Base-by-base conservation (phyloP, 495 filamentous ascomycete species). In the Bathelium albidoporum region DNA sequence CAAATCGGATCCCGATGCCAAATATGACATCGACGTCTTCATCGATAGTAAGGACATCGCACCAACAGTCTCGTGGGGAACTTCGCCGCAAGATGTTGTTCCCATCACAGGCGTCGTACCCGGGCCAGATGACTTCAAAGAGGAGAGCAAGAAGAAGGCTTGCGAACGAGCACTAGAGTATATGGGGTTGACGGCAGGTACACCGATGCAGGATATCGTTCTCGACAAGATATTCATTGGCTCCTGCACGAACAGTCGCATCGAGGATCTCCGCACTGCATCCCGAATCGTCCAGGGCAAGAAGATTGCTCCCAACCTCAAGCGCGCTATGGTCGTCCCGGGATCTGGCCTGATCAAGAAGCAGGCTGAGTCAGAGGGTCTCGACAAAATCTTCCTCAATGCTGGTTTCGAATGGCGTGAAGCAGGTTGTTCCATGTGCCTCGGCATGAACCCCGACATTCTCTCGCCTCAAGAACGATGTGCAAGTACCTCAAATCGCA, bases 361-460 rank as follows among this genome's bases (percentile, higher is more conserved):
- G 71, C 89, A 94, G 74, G 94, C 94, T 18, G 94, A 98, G 75
- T 74, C 82, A 0, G 94, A 98, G 74, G 91, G 92, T 59, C 85
- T 98, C 0, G 89, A 97, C 77, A 89, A 89, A 79, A 87, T 96
- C 67, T 98, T 98, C 74, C 73, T 77, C 22, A 90, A 95, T 49
- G 90, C 94, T 59, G 94, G 94, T 9, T 97, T 97, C 62, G 94
- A 98, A 73, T 97, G 93, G 93, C 83, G 94, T 64, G 94, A 98
- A 81, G 94, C 94, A 63, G 94, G 94, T 52, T 98, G 94, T 80
- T 92, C 88, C 60, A 98, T 98, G 94, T 98, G 94, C 70, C 83
- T 98, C 32, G 94, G 94, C 74, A 98, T 98, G 94, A 98, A 98
- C 79, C 91, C 94, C 0, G 94, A 98, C 75, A 96, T 98, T 68